Evolutionary conservation across 768 basidiomycete genomes (phyloP).

Genomic region (Termitomyces sp.): DNA sequence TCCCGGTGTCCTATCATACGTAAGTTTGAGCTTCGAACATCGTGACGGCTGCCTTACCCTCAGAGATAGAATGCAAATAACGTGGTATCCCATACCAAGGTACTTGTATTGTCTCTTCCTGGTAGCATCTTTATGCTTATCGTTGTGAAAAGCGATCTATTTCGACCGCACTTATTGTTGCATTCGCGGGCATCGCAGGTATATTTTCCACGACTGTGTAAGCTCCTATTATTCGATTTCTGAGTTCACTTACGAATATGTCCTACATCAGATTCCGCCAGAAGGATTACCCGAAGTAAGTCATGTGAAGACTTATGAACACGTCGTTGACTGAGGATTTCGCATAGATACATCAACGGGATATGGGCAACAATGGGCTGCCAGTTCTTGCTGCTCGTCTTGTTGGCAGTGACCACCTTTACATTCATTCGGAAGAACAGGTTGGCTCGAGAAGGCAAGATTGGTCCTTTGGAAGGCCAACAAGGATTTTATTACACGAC

Average conservation of each 20-base stretch:
- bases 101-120: background rate
- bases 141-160: constrained; percentile 24
- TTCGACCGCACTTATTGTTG: constrained; percentile 28
- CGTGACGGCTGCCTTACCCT: background rate
- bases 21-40: constrained; percentile 14
- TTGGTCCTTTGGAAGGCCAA: constrained; percentile 26
- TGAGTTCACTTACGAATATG: background rate
- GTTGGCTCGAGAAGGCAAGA: constrained; percentile 26
- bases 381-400: constrained; percentile 25
- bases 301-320: background rate
- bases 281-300: constrained; percentile 26
- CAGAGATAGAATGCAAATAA: background rate
- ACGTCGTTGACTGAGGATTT: background rate
- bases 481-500: constrained; percentile 37
- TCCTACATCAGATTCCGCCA: constrained; percentile 18
- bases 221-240: background rate
- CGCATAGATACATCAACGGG: constrained; percentile 18
- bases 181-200: constrained; percentile 32
- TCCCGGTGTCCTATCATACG: constrained; percentile 33
- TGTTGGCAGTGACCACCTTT: constrained; percentile 22
- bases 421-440: constrained; percentile 25
- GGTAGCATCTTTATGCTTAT: background rate
- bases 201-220: constrained; percentile 32
- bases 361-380: constrained; percentile 30
- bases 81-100: constrained; percentile 29